Evolutionary conservation across 228 moss, liverwort and hornwort genomes (phyloP).

Genomic region (Sphagnum magellanicum): DNA sequence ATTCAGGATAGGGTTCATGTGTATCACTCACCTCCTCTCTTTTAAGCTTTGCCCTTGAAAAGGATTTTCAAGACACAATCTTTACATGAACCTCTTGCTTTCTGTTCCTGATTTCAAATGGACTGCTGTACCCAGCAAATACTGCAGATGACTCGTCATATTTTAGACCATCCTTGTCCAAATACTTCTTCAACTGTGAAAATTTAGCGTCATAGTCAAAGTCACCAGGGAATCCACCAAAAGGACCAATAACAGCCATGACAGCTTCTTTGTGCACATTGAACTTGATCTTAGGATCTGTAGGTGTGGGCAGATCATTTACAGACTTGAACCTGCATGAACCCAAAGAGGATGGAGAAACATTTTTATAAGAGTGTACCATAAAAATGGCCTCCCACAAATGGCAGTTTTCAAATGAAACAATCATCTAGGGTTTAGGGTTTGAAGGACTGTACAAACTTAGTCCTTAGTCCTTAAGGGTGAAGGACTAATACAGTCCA

Average conservation of each 20-base stretch:
- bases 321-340: constrained; percentile 18
- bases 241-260: constrained; percentile 26
- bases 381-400: too few species aligned
- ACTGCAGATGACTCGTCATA: constrained; percentile 29
- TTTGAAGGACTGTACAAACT: neutral
- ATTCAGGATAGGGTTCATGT: too few species aligned
- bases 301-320: constrained; percentile 27
- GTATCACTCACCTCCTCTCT: too few species aligned
- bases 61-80: neutral
- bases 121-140: constrained; percentile 56
- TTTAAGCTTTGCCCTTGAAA: too few species aligned
- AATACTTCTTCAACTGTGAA: constrained; percentile 21
- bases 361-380: too few species aligned
- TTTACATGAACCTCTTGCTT: constrained; percentile 44
- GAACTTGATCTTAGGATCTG: constrained; percentile 14
- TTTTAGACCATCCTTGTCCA: constrained; percentile 13
- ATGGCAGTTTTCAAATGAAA: neutral
- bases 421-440: neutral
- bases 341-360: neutral
- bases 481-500: too few species aligned
- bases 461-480: too few species aligned
- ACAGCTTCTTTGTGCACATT: constrained; percentile 10
- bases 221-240: constrained; percentile 29
- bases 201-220: constrained; percentile 15
- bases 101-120: constrained; percentile 39